Conservation (phyloP, 176 grass and related monocot species). For the Oryza meridionalis region DNA sequence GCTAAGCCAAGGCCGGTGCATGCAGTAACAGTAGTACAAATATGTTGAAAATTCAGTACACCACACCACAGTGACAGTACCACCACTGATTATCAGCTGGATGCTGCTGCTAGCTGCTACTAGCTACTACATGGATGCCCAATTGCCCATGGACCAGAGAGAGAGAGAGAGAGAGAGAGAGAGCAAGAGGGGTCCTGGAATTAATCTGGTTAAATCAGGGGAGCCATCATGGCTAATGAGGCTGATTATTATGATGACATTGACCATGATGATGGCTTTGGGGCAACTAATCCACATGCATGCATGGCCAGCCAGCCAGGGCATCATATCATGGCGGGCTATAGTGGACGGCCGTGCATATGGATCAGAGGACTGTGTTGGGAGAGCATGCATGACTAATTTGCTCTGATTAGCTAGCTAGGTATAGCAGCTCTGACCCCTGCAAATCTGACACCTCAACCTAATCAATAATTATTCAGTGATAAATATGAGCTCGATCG, state of each 20-base stretch:
- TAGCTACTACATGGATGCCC: background rate
- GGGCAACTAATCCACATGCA: slow-evolving; percentile 53
- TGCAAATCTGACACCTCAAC: slow-evolving; percentile 32
- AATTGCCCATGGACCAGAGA: slow-evolving; percentile 19
- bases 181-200: background rate
- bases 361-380: slow-evolving; percentile 20
- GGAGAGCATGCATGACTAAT: slow-evolving; percentile 45
- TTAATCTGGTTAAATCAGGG: slow-evolving; percentile 24
- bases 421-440: slow-evolving; percentile 16
- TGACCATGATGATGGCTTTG: slow-evolving; percentile 40
- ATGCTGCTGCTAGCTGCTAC: slow-evolving; percentile 37
- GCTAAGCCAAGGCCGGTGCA: background rate
- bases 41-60: slow-evolving; percentile 39
- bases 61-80: slow-evolving; percentile 47
- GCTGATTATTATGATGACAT: slow-evolving; percentile 39
- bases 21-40: background rate
- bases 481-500: background rate
- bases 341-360: slow-evolving; percentile 19
- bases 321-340: slow-evolving; percentile 41
- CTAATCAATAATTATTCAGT: slow-evolving; percentile 28
- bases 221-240: slow-evolving; percentile 41
- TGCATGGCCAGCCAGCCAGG: background rate
- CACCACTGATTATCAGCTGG: slow-evolving; percentile 42
- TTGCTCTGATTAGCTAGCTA: slow-evolving; percentile 6
- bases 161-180: background rate